A percentile compares a stretch with the other conserved stretches of the same genome.
Conservation (phyloP, 129 eudicot species). For the Tagetes erecta region DNA sequence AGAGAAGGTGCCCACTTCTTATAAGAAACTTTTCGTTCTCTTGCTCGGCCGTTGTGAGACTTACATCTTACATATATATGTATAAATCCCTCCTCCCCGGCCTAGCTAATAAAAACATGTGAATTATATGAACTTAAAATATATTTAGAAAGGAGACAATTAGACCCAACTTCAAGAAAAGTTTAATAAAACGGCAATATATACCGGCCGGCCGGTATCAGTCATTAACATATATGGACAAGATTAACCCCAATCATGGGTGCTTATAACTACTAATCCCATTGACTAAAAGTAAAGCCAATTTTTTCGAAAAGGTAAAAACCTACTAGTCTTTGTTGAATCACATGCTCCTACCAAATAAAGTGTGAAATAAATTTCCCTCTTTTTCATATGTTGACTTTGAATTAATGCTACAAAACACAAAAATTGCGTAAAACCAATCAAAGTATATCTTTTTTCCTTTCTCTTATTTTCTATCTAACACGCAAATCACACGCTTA, state of each 20-base stretch:
- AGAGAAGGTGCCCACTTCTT: no score
- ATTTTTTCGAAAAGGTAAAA: slow-evolving; percentile 21
- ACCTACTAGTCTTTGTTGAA: slow-evolving; percentile 25
- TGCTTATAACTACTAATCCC: slow-evolving; percentile 22
- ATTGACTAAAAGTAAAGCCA: slow-evolving; percentile 21
- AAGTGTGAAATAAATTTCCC: background rate
- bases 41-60: no score
- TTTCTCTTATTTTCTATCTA: background rate
- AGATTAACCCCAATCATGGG: slow-evolving; percentile 38
- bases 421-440: background rate
- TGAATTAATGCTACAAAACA: slow-evolving; percentile 11
- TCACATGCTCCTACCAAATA: slow-evolving; percentile 23
- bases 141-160: no score
- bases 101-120: no score
- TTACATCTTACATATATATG: no score
- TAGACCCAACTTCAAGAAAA: no score
- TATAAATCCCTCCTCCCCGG: no score
- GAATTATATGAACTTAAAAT: no score
- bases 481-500: no score
- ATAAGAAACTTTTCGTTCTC: no score
- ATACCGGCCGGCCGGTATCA: no score
- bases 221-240: slow-evolving; percentile 14
- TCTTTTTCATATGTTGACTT: slow-evolving; percentile 8
- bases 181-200: background rate
- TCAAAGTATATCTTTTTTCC: background rate